phyloP scores from a whole-genome alignment of 352 stramenopile genomes.

The Pythium apleroticum region DNA sequence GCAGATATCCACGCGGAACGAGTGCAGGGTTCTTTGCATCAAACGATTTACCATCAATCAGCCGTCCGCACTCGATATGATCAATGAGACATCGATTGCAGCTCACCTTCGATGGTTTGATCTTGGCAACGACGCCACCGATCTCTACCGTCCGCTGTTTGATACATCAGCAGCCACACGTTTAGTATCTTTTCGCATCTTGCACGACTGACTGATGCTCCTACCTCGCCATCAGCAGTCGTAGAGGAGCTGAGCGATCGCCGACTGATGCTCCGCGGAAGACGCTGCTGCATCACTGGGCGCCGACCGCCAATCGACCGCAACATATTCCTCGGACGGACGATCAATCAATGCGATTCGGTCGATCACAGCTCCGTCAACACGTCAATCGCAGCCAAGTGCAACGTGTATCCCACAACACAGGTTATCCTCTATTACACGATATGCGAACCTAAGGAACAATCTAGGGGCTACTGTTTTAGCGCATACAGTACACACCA shows the following conservation, averaged over 20 bases:
- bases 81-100: not conserved
- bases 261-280: not conserved
- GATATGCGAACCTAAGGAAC: not conserved
- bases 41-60: constrained; percentile 1
- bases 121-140: constrained; percentile 46
- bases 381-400: constrained; percentile 2
- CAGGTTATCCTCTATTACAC: not conserved
- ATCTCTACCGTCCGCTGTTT: constrained; percentile 52
- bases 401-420: not conserved
- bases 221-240: not conserved
- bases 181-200: not conserved
- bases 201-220: not conserved
- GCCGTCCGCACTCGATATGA: not conserved
- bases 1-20: constrained; percentile 63
- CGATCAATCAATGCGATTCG: not conserved
- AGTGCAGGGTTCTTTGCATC: constrained; percentile 39
- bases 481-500: constrained; percentile 1
- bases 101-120: constrained; percentile 32
- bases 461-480: not conserved
- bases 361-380: not conserved
- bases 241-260: not conserved
- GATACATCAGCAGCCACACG: not conserved
- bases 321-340: not conserved
- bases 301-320: not conserved
- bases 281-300: constrained; percentile 1